A percentile compares a stretch with the other conserved stretches of the same genome.
These are phyloP conservation scores for Colletotrichum tofieldiae DNA, from an alignment of 2,329 filamentous ascomycete species.

Conservation along the genomic window DNA sequence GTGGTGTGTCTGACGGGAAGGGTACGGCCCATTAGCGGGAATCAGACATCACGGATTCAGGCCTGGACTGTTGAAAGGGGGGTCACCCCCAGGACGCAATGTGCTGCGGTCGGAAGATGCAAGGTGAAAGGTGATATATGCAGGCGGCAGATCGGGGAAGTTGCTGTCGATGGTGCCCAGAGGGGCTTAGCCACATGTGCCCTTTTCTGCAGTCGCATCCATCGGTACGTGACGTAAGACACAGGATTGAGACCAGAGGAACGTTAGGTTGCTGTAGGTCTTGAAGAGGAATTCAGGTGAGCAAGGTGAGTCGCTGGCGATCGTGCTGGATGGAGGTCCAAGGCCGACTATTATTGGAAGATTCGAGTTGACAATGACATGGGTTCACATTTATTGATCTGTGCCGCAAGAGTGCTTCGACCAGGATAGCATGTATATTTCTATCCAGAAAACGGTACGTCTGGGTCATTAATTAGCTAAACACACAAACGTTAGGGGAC, in stretches of 20 bases:
- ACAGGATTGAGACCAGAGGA: not conserved
- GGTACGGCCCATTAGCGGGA: conserved; percentile 28
- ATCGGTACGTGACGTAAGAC: conserved; percentile 22
- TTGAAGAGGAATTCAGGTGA: conserved; percentile 15
- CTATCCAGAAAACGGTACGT: not conserved
- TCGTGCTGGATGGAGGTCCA: conserved; percentile 1
- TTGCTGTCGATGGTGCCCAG: not conserved
- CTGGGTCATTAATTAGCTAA: conserved; percentile 11
- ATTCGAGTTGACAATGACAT: conserved; percentile 1
- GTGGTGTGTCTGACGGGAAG: conserved; percentile 15
- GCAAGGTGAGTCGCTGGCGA: conserved; percentile 17
- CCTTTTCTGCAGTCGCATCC: conserved; percentile 2
- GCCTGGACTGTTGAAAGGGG: not conserved
- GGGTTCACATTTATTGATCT: conserved; percentile 40
- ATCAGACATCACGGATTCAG: conserved; percentile 20
- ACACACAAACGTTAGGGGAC: conserved; percentile 27
- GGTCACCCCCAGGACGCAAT: not conserved
- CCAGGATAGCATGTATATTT: not conserved
- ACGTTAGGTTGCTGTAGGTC: conserved; percentile 23
- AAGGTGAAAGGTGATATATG: conserved; percentile 6
- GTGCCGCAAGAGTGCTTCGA: conserved; percentile 11
- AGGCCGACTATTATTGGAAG: conserved; percentile 9
- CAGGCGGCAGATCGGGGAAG: conserved; percentile 8
- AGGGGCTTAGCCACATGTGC: conserved; percentile 1
- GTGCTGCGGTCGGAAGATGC: not conserved